Base-by-base conservation (phyloP, 2,329 filamentous ascomycete genomes). In the Pestalotiopsis sp. region DNA sequence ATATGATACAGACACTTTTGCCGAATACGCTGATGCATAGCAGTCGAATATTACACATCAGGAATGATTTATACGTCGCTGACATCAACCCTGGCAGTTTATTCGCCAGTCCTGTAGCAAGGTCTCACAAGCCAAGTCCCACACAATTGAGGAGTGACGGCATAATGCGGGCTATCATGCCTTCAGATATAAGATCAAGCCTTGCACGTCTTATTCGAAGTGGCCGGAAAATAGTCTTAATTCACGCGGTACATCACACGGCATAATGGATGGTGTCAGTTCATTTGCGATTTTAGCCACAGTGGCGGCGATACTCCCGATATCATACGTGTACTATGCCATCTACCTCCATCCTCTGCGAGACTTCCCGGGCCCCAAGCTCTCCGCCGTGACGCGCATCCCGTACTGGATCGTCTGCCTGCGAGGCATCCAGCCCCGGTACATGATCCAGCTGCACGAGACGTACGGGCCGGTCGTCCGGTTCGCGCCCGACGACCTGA, bases 291-390 rank as follows among this genome's bases (percentile, higher is more conserved):
- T 52, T 17, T 9, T 52, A 3, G 45, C 45, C 17, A 52, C 23
- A 2, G 12, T 17, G 57, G 57, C 12, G 23, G 23, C 57, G 25
- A 5, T 59, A n/a, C 25, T 59, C 6, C 17, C 41, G 13, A 31
- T 45, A 25, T 64, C 62, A 12, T 64, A 65, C 31, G 14, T 23
- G 1, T 45, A 70, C 41, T 69, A 71, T 59, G 68, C 70, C 60
- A 25, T 76, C 3, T 73, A 72, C 57, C 69, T 77, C 17, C 74
- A 77, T 52, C 74, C 74, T 4, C 72, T 76, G 13, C 69, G 71
- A 17, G 67, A 65, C 1, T 74, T 71, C 55, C 75, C 76, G 1
- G 76, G 75, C 9, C 75, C 76, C 13, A 67, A 67, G 45, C 45
- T 74, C 3, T 55, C 60, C 1, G 69, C 65, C 4, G 63, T 74